Evolutionary conservation across 257 asterid genomes (phyloP).

Genomic region (Cordia subcordata): DNA sequence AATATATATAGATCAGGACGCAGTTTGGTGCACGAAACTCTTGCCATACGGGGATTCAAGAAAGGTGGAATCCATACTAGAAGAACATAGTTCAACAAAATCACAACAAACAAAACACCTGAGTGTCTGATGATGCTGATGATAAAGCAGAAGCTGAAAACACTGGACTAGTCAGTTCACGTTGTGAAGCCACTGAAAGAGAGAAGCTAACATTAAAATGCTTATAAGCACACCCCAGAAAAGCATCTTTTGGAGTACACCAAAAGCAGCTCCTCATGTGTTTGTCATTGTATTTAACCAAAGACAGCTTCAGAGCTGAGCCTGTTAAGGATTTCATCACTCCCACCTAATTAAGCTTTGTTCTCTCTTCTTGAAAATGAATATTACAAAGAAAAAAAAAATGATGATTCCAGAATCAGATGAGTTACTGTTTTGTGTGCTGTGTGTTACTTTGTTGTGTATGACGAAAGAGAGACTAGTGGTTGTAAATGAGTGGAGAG

Average conservation of each 20-base stretch:
- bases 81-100: too few relatives aligned
- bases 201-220: conserved; percentile 17
- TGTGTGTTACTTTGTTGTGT: neutral
- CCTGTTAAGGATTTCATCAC: conserved; percentile 49
- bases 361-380: too few relatives aligned
- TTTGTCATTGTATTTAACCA: conserved; percentile 20
- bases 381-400: too few relatives aligned
- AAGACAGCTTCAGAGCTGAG: conserved; percentile 27
- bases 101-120: conserved; percentile 20
- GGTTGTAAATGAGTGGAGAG: conserved; percentile 22
- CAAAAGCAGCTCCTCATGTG: conserved; percentile 10
- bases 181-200: conserved; percentile 14
- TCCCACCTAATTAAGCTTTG: too few relatives aligned
- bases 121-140: conserved; percentile 19
- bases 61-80: too few relatives aligned
- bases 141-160: conserved; percentile 26
- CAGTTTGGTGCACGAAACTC: too few relatives aligned
- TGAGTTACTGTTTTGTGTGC: neutral
- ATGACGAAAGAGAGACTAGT: conserved; percentile 9
- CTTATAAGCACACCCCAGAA: conserved; percentile 26
- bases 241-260: conserved; percentile 15
- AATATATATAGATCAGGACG: too few relatives aligned
- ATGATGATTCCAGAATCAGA: conserved; percentile 6
- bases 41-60: too few relatives aligned
- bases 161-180: conserved; percentile 26